These are phyloP conservation scores for Marasmius oreades DNA, from an alignment of 1,284 basidiomycete genomes.

Conservation along the genomic window DNA sequence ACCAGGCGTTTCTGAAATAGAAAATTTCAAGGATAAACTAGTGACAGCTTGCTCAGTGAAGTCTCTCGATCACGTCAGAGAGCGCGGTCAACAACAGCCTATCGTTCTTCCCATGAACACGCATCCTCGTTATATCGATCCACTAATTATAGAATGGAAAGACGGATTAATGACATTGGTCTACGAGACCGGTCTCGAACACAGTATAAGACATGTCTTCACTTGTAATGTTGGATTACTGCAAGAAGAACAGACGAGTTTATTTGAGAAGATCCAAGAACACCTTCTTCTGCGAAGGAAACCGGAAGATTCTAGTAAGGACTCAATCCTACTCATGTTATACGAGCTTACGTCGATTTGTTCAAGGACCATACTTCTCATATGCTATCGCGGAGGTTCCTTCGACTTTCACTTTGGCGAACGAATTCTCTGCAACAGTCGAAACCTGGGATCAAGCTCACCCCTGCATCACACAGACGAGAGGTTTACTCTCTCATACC, in stretches of 20 bases:
- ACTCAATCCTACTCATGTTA: not conserved
- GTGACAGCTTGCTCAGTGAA: slow-evolving; percentile 8
- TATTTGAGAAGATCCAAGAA: slow-evolving; percentile 34
- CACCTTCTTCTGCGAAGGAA: slow-evolving; percentile 28
- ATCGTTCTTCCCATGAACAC: slow-evolving; percentile 29
- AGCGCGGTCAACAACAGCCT: slow-evolving; percentile 29
- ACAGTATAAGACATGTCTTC: slow-evolving; percentile 37
- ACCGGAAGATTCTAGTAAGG: slow-evolving; percentile 26
- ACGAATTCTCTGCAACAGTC: not conserved
- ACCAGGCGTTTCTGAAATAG: not conserved
- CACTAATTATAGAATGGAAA: slow-evolving; percentile 23
- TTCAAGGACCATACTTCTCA: slow-evolving; percentile 16
- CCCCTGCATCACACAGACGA: slow-evolving; percentile 3
- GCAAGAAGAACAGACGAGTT: slow-evolving; percentile 29
- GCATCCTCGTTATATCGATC: slow-evolving; percentile 21
- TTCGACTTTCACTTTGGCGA: not conserved
- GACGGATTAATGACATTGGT: slow-evolving; percentile 34
- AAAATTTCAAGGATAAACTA: slow-evolving; percentile 19
- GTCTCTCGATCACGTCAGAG: slow-evolving; percentile 26
- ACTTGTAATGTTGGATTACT: slow-evolving; percentile 32
- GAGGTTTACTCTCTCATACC: slow-evolving; percentile 1
- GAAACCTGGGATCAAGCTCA: slow-evolving; percentile 4
- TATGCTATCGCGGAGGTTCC: slow-evolving; percentile 1
- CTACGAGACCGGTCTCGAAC: slow-evolving; percentile 19
- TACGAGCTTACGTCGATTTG: not conserved